phyloP scores from a whole-genome alignment of 441 rosid genomes.

The Flueggea neowawraea region DNA sequence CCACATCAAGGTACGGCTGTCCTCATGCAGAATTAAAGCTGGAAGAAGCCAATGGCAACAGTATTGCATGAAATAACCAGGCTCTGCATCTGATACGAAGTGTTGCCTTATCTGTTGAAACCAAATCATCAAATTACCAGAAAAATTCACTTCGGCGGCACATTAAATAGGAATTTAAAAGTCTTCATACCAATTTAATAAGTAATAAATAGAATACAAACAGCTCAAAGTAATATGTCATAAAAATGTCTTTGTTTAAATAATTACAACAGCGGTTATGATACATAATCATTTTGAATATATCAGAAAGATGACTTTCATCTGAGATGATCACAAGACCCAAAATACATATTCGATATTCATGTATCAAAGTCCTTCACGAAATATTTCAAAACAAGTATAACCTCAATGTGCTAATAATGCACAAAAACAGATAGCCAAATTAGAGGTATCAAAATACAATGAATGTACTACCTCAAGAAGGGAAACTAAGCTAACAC shows the following conservation, averaged over 20 bases:
- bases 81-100: constrained; percentile 69
- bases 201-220: not conserved
- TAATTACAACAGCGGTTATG: not conserved
- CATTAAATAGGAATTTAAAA: not conserved
- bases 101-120: constrained; percentile 64
- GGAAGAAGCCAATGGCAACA: constrained; percentile 97
- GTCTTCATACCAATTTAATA: not conserved
- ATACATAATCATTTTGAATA: not conserved
- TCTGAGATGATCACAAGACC: not conserved
- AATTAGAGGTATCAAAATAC: constrained; percentile 1
- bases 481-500: constrained; percentile 87
- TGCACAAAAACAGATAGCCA: constrained; percentile 6
- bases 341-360: not conserved
- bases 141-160: not conserved
- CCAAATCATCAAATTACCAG: constrained; percentile 14
- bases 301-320: not conserved
- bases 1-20: constrained; percentile 66
- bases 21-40: constrained; percentile 69
- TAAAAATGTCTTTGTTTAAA: not conserved
- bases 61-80: constrained; percentile 74
- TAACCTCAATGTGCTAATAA: not conserved
- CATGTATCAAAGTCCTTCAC: not conserved
- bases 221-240: not conserved
- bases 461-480: constrained; percentile 64
- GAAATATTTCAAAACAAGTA: too few species aligned